Percentiles rank a stretch among this genome's conserved stretches.
Conservation (phyloP, 306 rosid species). For the Dryas drummondii region DNA sequence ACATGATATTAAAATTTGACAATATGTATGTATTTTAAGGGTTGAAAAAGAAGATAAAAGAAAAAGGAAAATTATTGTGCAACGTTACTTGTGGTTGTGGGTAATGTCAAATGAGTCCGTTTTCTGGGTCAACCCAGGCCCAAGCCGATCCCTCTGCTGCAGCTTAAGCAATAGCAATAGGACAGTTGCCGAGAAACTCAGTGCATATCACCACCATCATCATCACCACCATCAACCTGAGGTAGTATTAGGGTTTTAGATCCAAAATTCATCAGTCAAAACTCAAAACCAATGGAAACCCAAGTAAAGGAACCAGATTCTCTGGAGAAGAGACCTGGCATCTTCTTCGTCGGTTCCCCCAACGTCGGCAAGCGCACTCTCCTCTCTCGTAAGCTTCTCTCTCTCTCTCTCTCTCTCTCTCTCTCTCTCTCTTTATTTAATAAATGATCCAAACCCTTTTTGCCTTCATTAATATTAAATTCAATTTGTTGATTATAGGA, state of each 20-base stretch:
- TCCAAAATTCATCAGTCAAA: neutral
- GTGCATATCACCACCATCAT: neutral
- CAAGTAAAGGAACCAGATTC: slow-evolving; percentile 5
- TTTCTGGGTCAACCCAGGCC: neutral
- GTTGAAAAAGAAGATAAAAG: too few species aligned
- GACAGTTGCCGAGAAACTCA: neutral
- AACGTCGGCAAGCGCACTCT: slow-evolving; percentile 83
- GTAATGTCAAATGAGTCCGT: too few species aligned
- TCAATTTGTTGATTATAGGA: slow-evolving; percentile 38
- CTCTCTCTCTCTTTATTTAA: neutral
- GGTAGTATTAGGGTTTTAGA: neutral
- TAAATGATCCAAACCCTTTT: neutral
- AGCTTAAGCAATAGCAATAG: neutral
- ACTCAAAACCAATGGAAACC: neutral
- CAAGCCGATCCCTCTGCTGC: neutral
- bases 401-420: slow-evolving; percentile 7
- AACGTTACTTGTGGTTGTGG: too few species aligned
- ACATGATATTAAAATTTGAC: too few species aligned
- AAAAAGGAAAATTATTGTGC: too few species aligned
- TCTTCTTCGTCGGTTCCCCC: slow-evolving; percentile 69
- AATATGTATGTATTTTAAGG: too few species aligned
- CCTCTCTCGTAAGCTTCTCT: slow-evolving; percentile 53
- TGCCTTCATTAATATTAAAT: neutral
- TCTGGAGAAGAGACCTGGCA: slow-evolving; percentile 62
- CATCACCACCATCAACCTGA: neutral